Percentiles rank a stretch among this genome's conserved stretches.
Evolutionary conservation across 1,139 yeast genomes (phyloP).

Genomic region (Nakaseomyces uthaithaninus): DNA sequence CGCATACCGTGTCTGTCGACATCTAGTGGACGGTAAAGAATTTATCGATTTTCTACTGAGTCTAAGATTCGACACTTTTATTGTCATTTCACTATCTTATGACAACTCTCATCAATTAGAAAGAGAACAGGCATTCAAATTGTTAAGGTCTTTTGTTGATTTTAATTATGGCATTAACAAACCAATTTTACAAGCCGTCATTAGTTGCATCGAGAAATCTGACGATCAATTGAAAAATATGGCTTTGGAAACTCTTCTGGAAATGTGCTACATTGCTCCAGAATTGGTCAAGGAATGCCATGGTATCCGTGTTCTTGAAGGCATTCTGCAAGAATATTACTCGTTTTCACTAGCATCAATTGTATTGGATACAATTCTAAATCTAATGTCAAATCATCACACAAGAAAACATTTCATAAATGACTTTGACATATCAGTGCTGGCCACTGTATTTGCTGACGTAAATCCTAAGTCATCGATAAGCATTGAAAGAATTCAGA

Average conservation of each 20-base stretch:
- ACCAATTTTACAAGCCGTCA: constrained; percentile 64
- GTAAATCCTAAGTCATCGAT: constrained; percentile 40
- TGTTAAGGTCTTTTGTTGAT: constrained; percentile 55
- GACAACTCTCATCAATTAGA: constrained; percentile 49
- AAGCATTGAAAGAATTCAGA: constrained; percentile 49
- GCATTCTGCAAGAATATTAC: constrained; percentile 55
- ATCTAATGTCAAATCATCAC: constrained; percentile 51
- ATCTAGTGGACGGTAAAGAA: constrained; percentile 48
- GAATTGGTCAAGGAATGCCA: constrained; percentile 53
- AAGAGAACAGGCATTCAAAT: constrained; percentile 69
- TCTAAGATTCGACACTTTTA: constrained; percentile 50
- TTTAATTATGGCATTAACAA: constrained; percentile 45
- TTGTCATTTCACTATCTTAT: constrained; percentile 58
- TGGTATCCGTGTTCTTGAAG: constrained; percentile 54
- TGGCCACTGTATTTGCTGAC: constrained; percentile 62
- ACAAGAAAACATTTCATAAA: constrained; percentile 48
- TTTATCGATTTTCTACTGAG: constrained; percentile 43
- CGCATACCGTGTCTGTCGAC: constrained; percentile 67
- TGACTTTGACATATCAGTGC: constrained; percentile 55
- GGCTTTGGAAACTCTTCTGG: constrained; percentile 64
- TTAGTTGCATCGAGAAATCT: constrained; percentile 58
- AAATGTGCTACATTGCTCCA: constrained; percentile 57
- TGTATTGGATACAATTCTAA: constrained; percentile 49
- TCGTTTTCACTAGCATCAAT: constrained; percentile 45
- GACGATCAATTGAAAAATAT: constrained; percentile 50